Conservation (phyloP, 345 rosid genomes). For the Mangifera indica region DNA sequence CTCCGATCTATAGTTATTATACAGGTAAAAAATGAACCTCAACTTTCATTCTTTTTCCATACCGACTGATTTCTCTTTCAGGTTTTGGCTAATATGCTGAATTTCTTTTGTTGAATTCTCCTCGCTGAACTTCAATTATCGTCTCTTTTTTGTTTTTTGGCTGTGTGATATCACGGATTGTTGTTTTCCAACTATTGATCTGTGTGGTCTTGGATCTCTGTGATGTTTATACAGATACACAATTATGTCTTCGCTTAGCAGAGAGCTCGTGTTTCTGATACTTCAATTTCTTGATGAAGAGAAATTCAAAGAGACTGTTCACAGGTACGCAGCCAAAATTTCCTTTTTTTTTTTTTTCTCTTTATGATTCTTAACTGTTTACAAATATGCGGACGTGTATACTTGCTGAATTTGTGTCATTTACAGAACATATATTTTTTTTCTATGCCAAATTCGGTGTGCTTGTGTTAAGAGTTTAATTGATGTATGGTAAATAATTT, state of each 20-base stretch:
- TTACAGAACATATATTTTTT: too few relatives aligned
- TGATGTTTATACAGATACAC: conserved; percentile 25
- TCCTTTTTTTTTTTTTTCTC: neutral
- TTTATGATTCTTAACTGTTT: neutral
- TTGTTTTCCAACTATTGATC: conserved; percentile 17
- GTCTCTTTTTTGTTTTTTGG: neutral
- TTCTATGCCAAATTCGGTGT: conserved; percentile 1
- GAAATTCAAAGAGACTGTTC: conserved; percentile 75
- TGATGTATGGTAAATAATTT: conserved; percentile 6
- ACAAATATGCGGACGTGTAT: neutral
- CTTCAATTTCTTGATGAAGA: conserved; percentile 90
- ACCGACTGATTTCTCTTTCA: neutral
- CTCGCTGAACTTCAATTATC: neutral
- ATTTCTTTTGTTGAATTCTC: neutral
- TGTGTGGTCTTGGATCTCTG: conserved; percentile 32
- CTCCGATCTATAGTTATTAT: conserved; percentile 36
- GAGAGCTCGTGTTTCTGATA: conserved; percentile 83
- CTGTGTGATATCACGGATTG: neutral
- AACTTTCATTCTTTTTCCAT: conserved; percentile 13
- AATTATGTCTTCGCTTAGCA: conserved; percentile 77
- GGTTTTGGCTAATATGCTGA: neutral
- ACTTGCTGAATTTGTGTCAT: neutral
- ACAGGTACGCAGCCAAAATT: conserved; percentile 41
- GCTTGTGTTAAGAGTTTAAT: conserved; percentile 9
- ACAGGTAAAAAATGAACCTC: conserved; percentile 14